phyloP scores from a whole-genome alignment of 495 filamentous ascomycete genomes.

The Neurospora sp. region DNA sequence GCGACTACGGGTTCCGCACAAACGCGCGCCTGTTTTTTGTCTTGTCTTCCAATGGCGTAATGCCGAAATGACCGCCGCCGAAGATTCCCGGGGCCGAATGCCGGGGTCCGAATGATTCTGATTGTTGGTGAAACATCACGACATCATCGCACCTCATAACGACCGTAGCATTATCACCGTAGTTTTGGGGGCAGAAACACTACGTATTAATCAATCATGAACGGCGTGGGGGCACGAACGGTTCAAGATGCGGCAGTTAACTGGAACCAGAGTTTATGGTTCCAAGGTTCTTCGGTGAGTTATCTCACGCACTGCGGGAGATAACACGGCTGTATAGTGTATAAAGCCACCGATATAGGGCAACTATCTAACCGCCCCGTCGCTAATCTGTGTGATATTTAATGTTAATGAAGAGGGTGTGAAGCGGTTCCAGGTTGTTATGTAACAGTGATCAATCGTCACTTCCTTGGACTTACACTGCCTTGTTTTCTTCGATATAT shows the following conservation, averaged over 20 bases:
- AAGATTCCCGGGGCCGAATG: neutral
- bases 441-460: neutral
- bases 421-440: neutral
- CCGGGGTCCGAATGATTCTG: neutral
- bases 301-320: neutral
- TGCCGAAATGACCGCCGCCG: neutral
- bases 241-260: neutral
- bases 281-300: neutral
- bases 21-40: neutral
- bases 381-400: neutral
- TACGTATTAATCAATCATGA: neutral
- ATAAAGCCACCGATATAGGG: neutral
- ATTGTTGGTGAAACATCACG: neutral
- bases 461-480: neutral
- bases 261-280: neutral
- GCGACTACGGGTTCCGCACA: neutral
- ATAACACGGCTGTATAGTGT: neutral
- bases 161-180: neutral
- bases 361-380: neutral
- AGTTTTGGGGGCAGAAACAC: neutral
- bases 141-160: neutral
- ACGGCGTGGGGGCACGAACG: neutral
- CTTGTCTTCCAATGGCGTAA: neutral
- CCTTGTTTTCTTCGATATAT: neutral
- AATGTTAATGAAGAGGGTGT: neutral